Evolutionary conservation across 2,329 filamentous ascomycete species (phyloP).

Genomic region (Neoscytalidium dimidiatum): DNA sequence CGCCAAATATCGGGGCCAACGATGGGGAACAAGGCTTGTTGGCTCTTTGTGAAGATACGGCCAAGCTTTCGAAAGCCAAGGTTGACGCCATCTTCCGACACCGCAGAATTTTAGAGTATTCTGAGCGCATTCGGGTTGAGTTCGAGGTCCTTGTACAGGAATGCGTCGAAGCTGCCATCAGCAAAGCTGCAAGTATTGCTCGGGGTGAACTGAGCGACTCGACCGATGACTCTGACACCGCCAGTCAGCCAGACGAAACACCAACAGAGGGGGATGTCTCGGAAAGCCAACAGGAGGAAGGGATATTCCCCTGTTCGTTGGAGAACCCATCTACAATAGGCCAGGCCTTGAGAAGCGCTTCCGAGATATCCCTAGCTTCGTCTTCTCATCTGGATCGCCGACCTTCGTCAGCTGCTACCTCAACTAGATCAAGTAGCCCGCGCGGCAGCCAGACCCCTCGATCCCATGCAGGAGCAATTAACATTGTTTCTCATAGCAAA

Average conservation of each 20-base stretch:
- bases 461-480: conserved; percentile 68
- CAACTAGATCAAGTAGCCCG: conserved; percentile 86
- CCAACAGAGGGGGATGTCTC: conserved; percentile 33
- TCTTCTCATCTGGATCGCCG: conserved; percentile 49
- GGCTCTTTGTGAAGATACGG: conserved; percentile 85
- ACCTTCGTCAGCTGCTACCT: conserved; percentile 67
- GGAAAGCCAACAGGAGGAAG: conserved; percentile 53
- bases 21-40: conserved; percentile 93
- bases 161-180: conserved; percentile 89
- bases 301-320: conserved; percentile 61
- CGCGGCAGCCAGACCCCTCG: conserved; percentile 88
- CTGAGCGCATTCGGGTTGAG: conserved; percentile 91
- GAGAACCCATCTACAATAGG: conserved; percentile 60
- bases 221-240: conserved; percentile 35
- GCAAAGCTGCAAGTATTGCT: conserved; percentile 85
- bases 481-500: conserved; percentile 64
- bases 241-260: conserved; percentile 24
- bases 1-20: conserved; percentile 79
- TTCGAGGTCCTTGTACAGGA: conserved; percentile 92
- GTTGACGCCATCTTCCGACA: conserved; percentile 92
- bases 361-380: conserved; percentile 47
- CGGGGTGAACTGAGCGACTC: conserved; percentile 84
- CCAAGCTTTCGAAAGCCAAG: conserved; percentile 79
- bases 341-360: conserved; percentile 56
- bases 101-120: conserved; percentile 90